Evolutionary conservation across 2,329 filamentous ascomycete species (phyloP), one percentile per base, ranked within the genome.

Genomic region (Ophiocordyceps polyrhachis-furcata): DNA sequence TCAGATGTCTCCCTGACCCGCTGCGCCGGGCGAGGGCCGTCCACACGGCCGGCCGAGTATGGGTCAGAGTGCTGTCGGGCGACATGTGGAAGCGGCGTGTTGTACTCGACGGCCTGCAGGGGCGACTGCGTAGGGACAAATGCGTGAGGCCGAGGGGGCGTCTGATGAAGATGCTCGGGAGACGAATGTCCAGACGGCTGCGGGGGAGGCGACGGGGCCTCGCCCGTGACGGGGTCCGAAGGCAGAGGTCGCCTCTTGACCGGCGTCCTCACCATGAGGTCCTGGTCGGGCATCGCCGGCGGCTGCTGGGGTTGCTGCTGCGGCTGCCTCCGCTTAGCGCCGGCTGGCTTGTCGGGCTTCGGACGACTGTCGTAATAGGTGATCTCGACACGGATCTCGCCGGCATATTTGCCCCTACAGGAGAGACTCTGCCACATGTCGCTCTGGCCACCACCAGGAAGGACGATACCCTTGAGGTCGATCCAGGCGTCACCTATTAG

Each of bases 401-500:
- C 91, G 7, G 91, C 89, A 55, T 96, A 98, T 69, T 94, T 94
- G 50, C 88, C 87, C 57, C 81, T 86, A 69, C 78, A 96, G 50
- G 76, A 82, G 52, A 98, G 68, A 47, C 70, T 79, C 59, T 95
- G 88, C 91, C 91, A 98, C 45, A 85, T 69, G 62, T 98, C 91
- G 57, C 75, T 87, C 63, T 95, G 86, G n/a, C 91, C 88, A 43
- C 91, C 91, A 42, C 91, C 88, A 2, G 79, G 70, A 19, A 88
- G 72, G 49, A 98, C 74, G 53, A 98, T 83, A 52, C 77, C 73
- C 52, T 79, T 78, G 48, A 98, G 70, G 56, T 84, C 82, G 47
- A 96, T 76, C 81, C 85, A 95, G 7, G 84, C 79, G 63, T 98
- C 91, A 51, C 91, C 91, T 54, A 98, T 95, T 51, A 98, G 64